Evolutionary conservation across 169 alveolate genomes (phyloP).

Genomic region (Cyclospora cayetanensis): DNA sequence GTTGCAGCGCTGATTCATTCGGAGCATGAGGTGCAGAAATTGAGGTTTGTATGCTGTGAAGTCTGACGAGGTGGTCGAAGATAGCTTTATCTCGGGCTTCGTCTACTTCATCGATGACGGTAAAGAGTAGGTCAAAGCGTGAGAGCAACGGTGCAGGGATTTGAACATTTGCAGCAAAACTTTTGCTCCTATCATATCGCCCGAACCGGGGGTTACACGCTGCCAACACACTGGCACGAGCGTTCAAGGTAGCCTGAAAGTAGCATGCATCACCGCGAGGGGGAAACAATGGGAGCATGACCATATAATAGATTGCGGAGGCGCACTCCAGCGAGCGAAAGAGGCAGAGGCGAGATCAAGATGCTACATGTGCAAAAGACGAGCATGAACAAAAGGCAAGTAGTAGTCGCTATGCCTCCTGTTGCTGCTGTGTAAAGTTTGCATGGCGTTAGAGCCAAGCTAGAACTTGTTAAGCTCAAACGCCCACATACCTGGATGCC

Average conservation of each 20-base stretch:
- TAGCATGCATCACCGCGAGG: background rate
- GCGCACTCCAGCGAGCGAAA: background rate
- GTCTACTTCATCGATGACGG: slow-evolving; percentile 91
- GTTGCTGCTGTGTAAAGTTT: too few species aligned
- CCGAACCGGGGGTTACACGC: slow-evolving; percentile 99
- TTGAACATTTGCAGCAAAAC: slow-evolving; percentile 99
- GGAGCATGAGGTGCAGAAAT: too few species aligned
- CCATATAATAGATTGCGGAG: background rate
- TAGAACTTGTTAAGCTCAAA: too few species aligned
- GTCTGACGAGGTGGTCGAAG: slow-evolving; percentile 47
- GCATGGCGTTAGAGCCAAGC: too few species aligned
- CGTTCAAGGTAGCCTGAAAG: slow-evolving; percentile 96
- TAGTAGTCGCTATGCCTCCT: background rate
- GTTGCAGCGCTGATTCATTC: background rate
- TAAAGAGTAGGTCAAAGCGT: slow-evolving; percentile 98
- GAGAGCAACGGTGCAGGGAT: slow-evolving; percentile 99
- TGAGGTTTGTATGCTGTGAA: too few species aligned
- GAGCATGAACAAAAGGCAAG: background rate
- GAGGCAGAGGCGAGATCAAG: background rate
- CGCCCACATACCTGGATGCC: slow-evolving; percentile 80
- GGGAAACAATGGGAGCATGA: background rate
- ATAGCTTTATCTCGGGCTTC: slow-evolving; percentile 55
- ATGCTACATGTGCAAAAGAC: background rate
- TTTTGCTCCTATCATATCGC: slow-evolving; percentile 95
- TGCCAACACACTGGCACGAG: slow-evolving; percentile 99